A percentile compares a stretch with the other conserved stretches of the same genome.
Evolutionary conservation across 352 stramenopile species (phyloP).

Genomic region (Pythium vanterpoolii): DNA sequence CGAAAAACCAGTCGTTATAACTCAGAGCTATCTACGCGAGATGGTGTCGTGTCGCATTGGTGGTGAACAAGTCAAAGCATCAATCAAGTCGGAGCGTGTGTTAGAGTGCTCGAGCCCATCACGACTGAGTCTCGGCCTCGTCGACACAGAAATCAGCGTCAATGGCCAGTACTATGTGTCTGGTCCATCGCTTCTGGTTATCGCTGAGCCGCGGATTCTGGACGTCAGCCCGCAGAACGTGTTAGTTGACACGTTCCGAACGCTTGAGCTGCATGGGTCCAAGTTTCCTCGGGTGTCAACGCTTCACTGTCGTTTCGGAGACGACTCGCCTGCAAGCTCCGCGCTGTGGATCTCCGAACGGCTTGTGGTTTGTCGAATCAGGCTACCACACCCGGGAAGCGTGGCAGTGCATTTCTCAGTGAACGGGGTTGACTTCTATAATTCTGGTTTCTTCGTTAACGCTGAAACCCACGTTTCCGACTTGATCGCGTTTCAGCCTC

Average conservation of each 20-base stretch:
- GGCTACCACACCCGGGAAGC: constrained; percentile 20
- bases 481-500: not conserved
- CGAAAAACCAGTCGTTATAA: not conserved
- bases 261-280: constrained; percentile 23
- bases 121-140: not conserved
- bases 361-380: constrained; percentile 16
- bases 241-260: not conserved
- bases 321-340: not conserved
- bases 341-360: constrained; percentile 17
- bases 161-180: constrained; percentile 19
- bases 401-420: constrained; percentile 32
- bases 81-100: not conserved
- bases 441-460: constrained; percentile 26
- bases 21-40: not conserved
- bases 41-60: constrained; percentile 7
- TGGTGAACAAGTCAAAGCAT: not conserved
- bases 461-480: constrained; percentile 17
- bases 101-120: not conserved
- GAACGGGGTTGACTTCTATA: constrained; percentile 48
- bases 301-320: constrained; percentile 46
- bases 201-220: constrained; percentile 7
- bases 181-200: not conserved
- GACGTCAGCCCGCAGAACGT: not conserved
- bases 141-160: constrained; percentile 1
- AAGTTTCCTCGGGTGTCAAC: constrained; percentile 40